Base-by-base conservation (phyloP, 352 stramenopile species). In the Pythium phragmitis region DNA sequence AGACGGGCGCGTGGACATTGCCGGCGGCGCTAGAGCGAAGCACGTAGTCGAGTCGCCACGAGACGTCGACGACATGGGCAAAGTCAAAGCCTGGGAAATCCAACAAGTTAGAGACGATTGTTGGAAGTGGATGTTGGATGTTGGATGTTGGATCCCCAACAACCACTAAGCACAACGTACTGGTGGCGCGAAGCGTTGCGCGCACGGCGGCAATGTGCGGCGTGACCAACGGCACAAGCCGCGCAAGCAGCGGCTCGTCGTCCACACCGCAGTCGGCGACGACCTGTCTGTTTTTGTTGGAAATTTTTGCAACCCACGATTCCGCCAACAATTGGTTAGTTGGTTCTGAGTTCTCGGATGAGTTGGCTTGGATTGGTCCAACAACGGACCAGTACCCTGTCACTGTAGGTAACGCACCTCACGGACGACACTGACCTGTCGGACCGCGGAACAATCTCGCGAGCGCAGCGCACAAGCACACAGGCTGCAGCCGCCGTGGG, bases 41-140 rank as follows among this genome's bases (percentile, higher is more conserved):
- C 3, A 85, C 75, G 54, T 91, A 88, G 73, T 93, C 84, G 33
- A 93, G 60, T 33, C 82, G 75, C 84, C 84, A 93, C 9, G 70
- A 73, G 2, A 90, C 74, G 46, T 89, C 79, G 34, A 93, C 82
- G 16, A 93, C 73, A 6, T 89, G 74, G n/a, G 81, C 75, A 34
- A 89, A 85, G 69, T 91, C 80, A 64, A 89, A 87, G 54, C 70
- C 83, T 92, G 46, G 7, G 11, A 16, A 23, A 54, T 26, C 28
- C 13, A 56, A 56, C 26, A 43, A 43, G 37, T 42, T 16, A 16
- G 37, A 42, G 14, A 2, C 14, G 37, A 42, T 30, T 30, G 26
- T 30, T 30, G 26, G 26, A 30, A 3, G 26, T 30, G 26, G 26
- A 30, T 30, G 26, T 30, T 30, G 26, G 26, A 30, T 30, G 2